These are phyloP conservation scores for Aphelidium insulamus DNA, from an alignment of 371 early-diverging fungal species.

Conservation along the genomic window DNA sequence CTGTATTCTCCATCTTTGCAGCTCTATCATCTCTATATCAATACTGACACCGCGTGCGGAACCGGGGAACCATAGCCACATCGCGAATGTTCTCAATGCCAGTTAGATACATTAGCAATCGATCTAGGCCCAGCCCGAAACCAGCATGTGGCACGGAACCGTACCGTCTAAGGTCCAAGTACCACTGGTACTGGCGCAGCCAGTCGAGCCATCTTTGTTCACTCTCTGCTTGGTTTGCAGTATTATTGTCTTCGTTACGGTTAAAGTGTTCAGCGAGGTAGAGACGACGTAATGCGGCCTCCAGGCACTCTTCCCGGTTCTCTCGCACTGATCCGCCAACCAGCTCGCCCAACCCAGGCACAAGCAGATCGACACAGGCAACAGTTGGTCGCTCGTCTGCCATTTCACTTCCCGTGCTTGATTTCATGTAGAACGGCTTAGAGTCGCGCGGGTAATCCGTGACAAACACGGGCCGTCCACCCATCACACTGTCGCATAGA, in stretches of 20 bases:
- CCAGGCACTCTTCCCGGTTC: slow-evolving; percentile 27
- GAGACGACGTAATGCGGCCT: too few species aligned
- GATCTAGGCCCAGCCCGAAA: slow-evolving; percentile 80
- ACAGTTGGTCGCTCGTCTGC: slow-evolving; percentile 32
- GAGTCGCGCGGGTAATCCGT: slow-evolving; percentile 57
- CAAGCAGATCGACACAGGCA: slow-evolving; percentile 60
- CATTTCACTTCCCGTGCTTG: slow-evolving; percentile 11
- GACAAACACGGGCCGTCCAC: slow-evolving; percentile 56
- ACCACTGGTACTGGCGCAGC: slow-evolving; percentile 57
- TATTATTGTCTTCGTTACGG: too few species aligned
- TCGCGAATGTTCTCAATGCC: slow-evolving; percentile 65
- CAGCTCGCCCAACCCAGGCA: slow-evolving; percentile 75
- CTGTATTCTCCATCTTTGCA: too few species aligned
- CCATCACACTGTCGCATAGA: slow-evolving; percentile 40
- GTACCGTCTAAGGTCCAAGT: slow-evolving; percentile 57
- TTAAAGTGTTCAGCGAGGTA: too few species aligned
- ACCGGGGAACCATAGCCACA: too few species aligned
- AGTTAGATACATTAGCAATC: slow-evolving; percentile 50
- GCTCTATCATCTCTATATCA: too few species aligned
- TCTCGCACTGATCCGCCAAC: slow-evolving; percentile 79
- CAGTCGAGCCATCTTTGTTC: slow-evolving; percentile 29
- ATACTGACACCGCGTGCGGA: too few species aligned
- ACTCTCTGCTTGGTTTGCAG: too few species aligned
- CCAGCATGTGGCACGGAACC: slow-evolving; percentile 79
- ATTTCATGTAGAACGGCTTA: slow-evolving; percentile 86